phyloP scores from a whole-genome alignment of 805 yeast genomes.

The Lipomyces anomalus region DNA sequence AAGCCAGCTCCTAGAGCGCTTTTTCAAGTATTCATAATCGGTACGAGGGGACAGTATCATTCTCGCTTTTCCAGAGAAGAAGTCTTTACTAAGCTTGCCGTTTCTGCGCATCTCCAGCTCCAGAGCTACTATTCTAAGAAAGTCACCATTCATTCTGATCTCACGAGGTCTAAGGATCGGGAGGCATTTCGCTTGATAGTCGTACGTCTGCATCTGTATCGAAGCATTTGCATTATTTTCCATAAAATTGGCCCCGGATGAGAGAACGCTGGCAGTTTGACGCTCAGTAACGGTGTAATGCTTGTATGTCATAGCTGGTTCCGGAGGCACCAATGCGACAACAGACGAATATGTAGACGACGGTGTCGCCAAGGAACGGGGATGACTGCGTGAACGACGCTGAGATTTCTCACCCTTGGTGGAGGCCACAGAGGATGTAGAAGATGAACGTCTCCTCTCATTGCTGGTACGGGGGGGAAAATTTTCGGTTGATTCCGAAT shows the following conservation, averaged over 20 bases:
- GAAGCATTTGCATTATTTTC: conserved; percentile 7
- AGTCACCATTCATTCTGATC: conserved; percentile 33
- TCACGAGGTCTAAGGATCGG: conserved; percentile 32
- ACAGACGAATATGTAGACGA: neutral
- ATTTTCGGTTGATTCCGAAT: too few relatives aligned
- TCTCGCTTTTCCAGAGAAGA: conserved; percentile 30
- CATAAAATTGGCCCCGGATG: neutral
- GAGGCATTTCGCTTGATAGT: conserved; percentile 29
- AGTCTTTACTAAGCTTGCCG: conserved; percentile 33
- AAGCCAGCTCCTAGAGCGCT: conserved; percentile 11
- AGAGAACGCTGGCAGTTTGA: neutral
- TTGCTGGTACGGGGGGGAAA: neutral
- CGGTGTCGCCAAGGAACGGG: neutral
- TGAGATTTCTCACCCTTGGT: too few relatives aligned
- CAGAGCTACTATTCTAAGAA: conserved; percentile 33
- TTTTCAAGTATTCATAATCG: conserved; percentile 19
- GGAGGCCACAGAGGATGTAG: neutral
- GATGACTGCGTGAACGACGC: neutral
- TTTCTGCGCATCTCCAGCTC: conserved; percentile 32
- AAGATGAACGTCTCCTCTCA: neutral
- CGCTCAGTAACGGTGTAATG: neutral
- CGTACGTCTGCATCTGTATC: conserved; percentile 30
- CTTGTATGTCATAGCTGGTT: neutral
- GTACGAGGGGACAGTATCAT: conserved; percentile 32
- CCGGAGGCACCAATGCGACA: neutral